A percentile compares a stretch with the other conserved stretches of the same genome.
Conservation (phyloP, 2,329 filamentous ascomycete species). For the Alternaria triticimaculans region DNA sequence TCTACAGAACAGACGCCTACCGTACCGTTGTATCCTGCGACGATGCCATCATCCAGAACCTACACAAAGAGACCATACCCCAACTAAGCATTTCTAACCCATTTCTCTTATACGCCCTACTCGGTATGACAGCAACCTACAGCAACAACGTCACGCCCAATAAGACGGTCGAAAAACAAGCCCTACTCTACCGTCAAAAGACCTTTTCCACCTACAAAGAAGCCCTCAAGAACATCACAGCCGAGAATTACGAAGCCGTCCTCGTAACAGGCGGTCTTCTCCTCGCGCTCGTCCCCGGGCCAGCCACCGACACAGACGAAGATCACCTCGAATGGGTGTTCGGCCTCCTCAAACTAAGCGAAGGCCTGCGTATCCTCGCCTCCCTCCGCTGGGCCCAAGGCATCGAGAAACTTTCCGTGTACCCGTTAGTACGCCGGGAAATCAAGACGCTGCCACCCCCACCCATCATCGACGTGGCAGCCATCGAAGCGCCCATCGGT, state of each 20-base stretch:
- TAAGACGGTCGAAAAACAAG: slow-evolving; percentile 17
- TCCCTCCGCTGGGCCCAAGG: slow-evolving; percentile 38
- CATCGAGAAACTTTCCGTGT: slow-evolving; percentile 41
- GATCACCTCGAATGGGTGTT: slow-evolving; percentile 33
- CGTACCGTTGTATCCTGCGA: slow-evolving; percentile 28
- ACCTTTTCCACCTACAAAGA: slow-evolving; percentile 35
- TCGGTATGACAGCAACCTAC: slow-evolving; percentile 38
- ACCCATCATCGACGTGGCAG: slow-evolving; percentile 17
- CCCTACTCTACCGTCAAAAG: slow-evolving; percentile 36
- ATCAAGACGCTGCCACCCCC: slow-evolving; percentile 37
- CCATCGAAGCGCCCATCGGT: slow-evolving; percentile 12
- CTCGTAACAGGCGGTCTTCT: slow-evolving; percentile 36
- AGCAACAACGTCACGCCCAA: slow-evolving; percentile 20
- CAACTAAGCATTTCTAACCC: slow-evolving; percentile 25
- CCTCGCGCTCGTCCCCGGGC: slow-evolving; percentile 28
- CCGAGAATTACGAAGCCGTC: slow-evolving; percentile 41
- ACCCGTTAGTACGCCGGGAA: slow-evolving; percentile 38
- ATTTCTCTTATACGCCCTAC: slow-evolving; percentile 35
- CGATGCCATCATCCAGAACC: slow-evolving; percentile 15
- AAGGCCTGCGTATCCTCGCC: slow-evolving; percentile 41
- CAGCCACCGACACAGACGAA: slow-evolving; percentile 11
- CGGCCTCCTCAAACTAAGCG: slow-evolving; percentile 35
- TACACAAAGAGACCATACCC: slow-evolving; percentile 36
- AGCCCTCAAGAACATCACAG: slow-evolving; percentile 37
- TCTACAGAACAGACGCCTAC: slow-evolving; percentile 37